Base-by-base conservation (phyloP, 2,329 filamentous ascomycete genomes). In the Penicillium italicum region DNA sequence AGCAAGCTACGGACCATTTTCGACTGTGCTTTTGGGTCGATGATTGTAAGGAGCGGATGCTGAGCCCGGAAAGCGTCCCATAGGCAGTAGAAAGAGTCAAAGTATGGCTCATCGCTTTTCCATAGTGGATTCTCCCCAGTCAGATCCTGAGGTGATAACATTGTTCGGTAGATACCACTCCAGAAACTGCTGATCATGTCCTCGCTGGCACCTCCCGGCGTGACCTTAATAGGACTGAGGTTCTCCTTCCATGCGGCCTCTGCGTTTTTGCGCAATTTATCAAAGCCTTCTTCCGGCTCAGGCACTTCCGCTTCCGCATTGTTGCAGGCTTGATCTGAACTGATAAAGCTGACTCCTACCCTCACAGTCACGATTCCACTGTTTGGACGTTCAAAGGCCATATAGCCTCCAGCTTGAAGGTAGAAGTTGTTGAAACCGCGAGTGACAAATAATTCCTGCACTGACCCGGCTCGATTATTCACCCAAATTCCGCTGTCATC, bases 91-190 rank as follows among this genome's bases (percentile, higher is more conserved):
- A 87, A 88, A 0, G 84, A 87, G 67, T 89, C 86, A 65, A 85
- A 89, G 62, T 89, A 89, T 0, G 85, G 85, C 66, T 87, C 85
- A 2, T 73, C 74, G 38, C 80, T 84, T 1, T 80, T 62, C 85
- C 86, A 89, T 0, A 83, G 66, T 2, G 84, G 84, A 57, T 89
- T 89, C 67, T 89, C 86, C 1, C 84, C 84, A 0, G 86, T 88
- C 62, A 87, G 86, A 62, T 89, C 85, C 62, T 88, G 85, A 3
- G 86, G 86, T 49, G 82, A 85, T 53, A 88, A 81, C 82, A 88
- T 84, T 2, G 82, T 82, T n/a, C 85, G 76, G 66, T 89, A 89
- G 24, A 86, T 78, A 3, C 85, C 85, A 49, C 83, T 86, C 76
- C 85, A 89, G 60, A 89, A 87, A 22, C 70, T 82, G 43, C 83